Base-by-base conservation (phyloP, 2,329 filamentous ascomycete genomes). In the Curvularia verruculosa region DNA sequence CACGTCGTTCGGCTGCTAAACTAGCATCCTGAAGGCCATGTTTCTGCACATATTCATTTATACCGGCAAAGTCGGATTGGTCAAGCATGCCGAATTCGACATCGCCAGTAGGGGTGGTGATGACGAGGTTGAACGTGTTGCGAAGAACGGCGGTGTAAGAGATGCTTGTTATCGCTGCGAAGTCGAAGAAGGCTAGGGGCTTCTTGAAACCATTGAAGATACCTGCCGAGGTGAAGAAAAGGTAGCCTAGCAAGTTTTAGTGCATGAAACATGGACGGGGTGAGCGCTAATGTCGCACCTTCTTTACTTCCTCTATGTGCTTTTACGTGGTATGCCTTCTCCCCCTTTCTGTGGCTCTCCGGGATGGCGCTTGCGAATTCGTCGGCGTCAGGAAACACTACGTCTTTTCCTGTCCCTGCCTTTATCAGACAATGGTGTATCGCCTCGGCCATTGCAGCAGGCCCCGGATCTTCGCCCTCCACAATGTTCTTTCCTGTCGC, bases 161-260 rank as follows among this genome's bases (percentile, higher is more conserved):
- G 44, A 87, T 82, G 21, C 82, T 83, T 49, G 84, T 83, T 56
- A 89, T 80, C 34, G 79, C 77, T 46, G 82, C 80, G 58, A 88
- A 87, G 8, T 85, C 80, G 68, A 88, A 87, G 75, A 85, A 88
- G 8, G 83, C 72, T 23, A 89, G 77, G 0, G 86, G 86, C 66
- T 88, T 89, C 68, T 87, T 88, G 79, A 87, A 88, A 39, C 83
- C 86, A 67, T 84, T 88, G 39, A 88, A 72, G 46, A 89, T 84
- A 29, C 86, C 86, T 8, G 80, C 82, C 19, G 83, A 79, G 10
- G 87, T 80, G 70, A 88, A 83, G 77, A 86, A 88, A 13, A 89
- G 79, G 67, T 85, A 88, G 37, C 86, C 85, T 86, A 56, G 9
- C 1, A 5, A 6, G n/a, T 49, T 54, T 72, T 50, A 70, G 65